Base-by-base conservation (phyloP, 495 filamentous ascomycete species). In the Bathelium albidoporum region DNA sequence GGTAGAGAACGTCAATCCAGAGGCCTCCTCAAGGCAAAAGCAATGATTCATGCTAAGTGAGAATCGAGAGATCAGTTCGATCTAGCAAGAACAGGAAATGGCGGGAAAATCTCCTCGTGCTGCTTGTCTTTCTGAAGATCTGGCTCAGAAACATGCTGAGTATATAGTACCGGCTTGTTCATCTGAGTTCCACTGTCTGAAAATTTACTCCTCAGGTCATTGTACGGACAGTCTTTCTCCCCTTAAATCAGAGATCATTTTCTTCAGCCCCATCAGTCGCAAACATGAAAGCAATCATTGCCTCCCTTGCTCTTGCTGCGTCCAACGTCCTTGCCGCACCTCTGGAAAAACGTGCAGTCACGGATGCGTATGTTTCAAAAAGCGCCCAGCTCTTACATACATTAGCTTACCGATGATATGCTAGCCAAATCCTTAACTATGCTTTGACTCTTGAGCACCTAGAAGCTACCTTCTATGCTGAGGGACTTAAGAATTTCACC, bases 401-500 rank as follows among this genome's bases (percentile, higher is more conserved):
- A 2, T 11, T 29, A 7, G 11, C 16, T 11, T 28, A 3, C 24
- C 9, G 29, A n/a, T 55, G 29, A 55, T 11, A 29, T 10, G 4
- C 10, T 24, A 55, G 49, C 10, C 49, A 55, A 55, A 55, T 66
- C 55, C 61, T 66, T 41, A 61, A 66, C 36, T 62, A 63, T 45
- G 64, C 64, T 26, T 32, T 66, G 52, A 66, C 64, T 12, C 60
- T 67, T 26, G 78, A 80, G 66, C 72, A 75, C 60, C 74, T 80
- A 44, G 78, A 80, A 67, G 67, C 78, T 28, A 65, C 70, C 5
- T 80, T 79, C 69, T 86, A 85, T 66, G 74, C 75, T 32, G 68
- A 82, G 63, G 81, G 77, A 20, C 75, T 85, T 4, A 69, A 77
- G 65, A 82, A 81, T 36, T 83, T 80, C 67, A 69, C 74, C 14